Base-by-base conservation (phyloP, 352 stramenopile genomes). In the Phytophthora nicotianae region DNA sequence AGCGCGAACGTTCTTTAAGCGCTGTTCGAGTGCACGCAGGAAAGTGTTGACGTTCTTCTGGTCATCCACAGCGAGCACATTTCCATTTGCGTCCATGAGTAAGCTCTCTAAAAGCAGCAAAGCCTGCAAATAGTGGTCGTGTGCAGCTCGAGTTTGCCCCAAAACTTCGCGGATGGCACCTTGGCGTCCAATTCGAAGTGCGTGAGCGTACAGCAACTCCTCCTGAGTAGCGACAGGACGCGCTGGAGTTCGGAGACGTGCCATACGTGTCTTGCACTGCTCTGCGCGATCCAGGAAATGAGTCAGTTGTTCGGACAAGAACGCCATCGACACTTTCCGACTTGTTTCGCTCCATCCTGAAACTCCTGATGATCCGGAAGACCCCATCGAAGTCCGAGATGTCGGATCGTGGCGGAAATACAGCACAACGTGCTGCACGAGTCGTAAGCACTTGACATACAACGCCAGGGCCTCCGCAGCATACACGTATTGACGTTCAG, bases 131-230 rank as follows among this genome's bases (percentile, higher is more conserved):
- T 90, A 88, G 19, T 83, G 68, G 46, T 90, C 77, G 48, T 87
- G 83, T 19, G 81, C 74, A 17, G 68, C 57, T 21, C 65, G 76
- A 26, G 65, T 74, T 46, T 90, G 83, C 10, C 83, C 81, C 14
- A 92, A 68, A 37, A 90, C 83, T 72, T 90, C 81, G 24, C 88
- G 81, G 26, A 92, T 77, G 1, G 83, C 80, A 0, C 72, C 81
- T 58, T 92, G 75, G 24, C 83, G 82, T 19, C 77, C 83, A 8
- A 90, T 61, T 29, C 78, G 79, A 45, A 91, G 69, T 2, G 79
- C 83, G 35, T 91, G 79, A 20, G 72, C 68, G 50, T 89, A 90
- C 38, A 91, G 33, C 20, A 91, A 32, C 42, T 90, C 80, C 43
- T 88, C 78, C 23, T 83, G 79, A 2, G 77, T 86, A 7, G 82